Conservation (phyloP, 2,329 filamentous ascomycete genomes). For the Aspergillus quadrilineatus region DNA sequence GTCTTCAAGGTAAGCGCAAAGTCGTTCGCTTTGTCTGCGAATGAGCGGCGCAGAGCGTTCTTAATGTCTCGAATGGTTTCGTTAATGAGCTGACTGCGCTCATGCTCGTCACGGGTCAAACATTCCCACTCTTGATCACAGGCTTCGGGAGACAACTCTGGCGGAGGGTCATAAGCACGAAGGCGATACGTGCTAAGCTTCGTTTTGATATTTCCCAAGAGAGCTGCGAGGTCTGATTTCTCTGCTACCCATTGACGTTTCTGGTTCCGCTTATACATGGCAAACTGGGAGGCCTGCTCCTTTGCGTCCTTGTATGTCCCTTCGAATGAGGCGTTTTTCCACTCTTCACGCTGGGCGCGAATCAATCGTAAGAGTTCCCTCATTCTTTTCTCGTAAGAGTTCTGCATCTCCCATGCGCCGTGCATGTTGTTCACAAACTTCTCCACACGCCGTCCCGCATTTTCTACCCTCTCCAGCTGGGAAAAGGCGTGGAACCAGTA, state of each 20-base stretch:
- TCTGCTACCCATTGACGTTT: constrained; percentile 97
- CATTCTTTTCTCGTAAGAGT: constrained; percentile 90
- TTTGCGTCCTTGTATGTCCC: constrained; percentile 94
- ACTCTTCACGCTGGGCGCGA: constrained; percentile 68
- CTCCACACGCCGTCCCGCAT: constrained; percentile 91
- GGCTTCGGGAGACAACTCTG: constrained; percentile 75
- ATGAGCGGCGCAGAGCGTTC: constrained; percentile 84
- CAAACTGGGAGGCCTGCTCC: constrained; percentile 76
- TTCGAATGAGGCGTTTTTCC: constrained; percentile 79
- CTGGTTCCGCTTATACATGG: constrained; percentile 82
- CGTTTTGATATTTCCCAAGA: constrained; percentile 97
- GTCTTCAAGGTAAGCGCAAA: constrained; percentile 95
- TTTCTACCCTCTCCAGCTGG: constrained; percentile 98
- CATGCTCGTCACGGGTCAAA: constrained; percentile 80
- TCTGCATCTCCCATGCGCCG: constrained; percentile 99
- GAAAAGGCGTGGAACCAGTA: constrained; percentile 99
- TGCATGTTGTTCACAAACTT: constrained; percentile 99
- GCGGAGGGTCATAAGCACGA: constrained; percentile 84
- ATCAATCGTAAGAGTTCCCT: constrained; percentile 75
- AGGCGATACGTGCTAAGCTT: constrained; percentile 94
- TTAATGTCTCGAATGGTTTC: constrained; percentile 99
- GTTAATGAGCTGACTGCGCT: constrained; percentile 89
- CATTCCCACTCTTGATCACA: constrained; percentile 79
- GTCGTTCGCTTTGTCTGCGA: constrained; percentile 97
- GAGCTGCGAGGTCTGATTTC: constrained; percentile 89